These are phyloP conservation scores for Ceraceosorus bombacis DNA, from an alignment of 1,284 basidiomycete species.

Conservation along the genomic window DNA sequence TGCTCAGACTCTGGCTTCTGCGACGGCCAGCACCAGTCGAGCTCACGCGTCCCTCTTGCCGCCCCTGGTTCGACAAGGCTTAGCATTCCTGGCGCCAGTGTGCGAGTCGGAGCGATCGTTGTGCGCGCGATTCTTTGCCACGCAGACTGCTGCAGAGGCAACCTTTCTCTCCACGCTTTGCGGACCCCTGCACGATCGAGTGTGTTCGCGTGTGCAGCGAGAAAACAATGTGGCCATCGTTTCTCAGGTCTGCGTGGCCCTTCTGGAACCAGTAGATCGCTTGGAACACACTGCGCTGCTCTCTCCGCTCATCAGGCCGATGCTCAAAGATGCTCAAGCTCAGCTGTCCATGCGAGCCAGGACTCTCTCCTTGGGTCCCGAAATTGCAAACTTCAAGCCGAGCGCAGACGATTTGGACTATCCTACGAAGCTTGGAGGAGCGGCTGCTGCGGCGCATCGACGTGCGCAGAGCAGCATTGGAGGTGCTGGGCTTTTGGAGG, in stretches of 20 bases:
- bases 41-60: neutral
- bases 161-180: neutral
- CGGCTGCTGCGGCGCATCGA: neutral
- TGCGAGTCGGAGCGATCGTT: constrained; percentile 5
- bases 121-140: neutral
- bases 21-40: neutral
- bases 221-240: constrained; percentile 1
- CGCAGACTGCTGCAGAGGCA: neutral
- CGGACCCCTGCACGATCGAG: constrained; percentile 6
- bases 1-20: neutral
- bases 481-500: constrained; percentile 5
- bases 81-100: constrained; percentile 5
- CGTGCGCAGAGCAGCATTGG: constrained; percentile 7
- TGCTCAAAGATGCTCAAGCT: constrained; percentile 4
- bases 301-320: neutral
- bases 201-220: constrained; percentile 3
- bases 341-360: neutral
- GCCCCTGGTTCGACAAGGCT: neutral
- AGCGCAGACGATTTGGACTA: constrained; percentile 5
- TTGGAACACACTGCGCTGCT: neutral
- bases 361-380: neutral
- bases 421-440: constrained; percentile 4
- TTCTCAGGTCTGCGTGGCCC: neutral
- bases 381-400: neutral
- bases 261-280: neutral